Base-by-base conservation (phyloP, 345 rosid species). In the Salix exigua region DNA sequence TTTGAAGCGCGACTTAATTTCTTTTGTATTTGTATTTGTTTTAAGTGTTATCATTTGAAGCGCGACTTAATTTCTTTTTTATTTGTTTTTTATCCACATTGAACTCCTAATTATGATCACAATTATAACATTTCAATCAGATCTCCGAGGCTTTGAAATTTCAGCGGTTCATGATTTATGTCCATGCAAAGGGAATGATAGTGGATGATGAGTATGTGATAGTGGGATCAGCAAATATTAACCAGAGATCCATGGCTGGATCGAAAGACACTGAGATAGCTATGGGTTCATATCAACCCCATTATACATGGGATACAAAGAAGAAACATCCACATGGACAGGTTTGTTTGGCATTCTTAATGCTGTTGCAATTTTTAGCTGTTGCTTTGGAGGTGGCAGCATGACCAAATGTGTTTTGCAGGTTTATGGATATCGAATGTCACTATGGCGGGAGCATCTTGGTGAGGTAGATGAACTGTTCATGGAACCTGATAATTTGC, bases 211-310 rank as follows among this genome's bases (percentile, higher is more conserved):
- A 94, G 85, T 94, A 92, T 61, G 88, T 89, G 19, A 87, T 94
- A 74, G 19, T 94, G 40, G 98, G 98, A 83, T 94, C 98, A 30
- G 98, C 98, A 33, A 94, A 94, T 87, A 90, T 94, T 63, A 94
- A 94, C 87, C 98, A 94, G 88, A 89, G 98, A 83, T 94, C 98
- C 30, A 85, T 94, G 96, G 97, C 96, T n/a, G 98, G 98, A 11
- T 83, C 97, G 4, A 94, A 90, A 82, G 98, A 94, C 79, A 89
- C 98, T 0, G 98, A 94, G 86, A 90, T 90, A 70, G 98, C 98
- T 25, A 89, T 96, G 99, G 99, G 98, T 71, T 93, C 97, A 16
- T 96, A 96, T 80, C 99, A 96, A 81, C 99, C 97, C 33, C 87
- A 88, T 84, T 83, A 91, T 76, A 78, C 97, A 13, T 92, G 97